phyloP scores from a whole-genome alignment of 768 basidiomycete genomes.

The Rhodotorula taiwanensis region DNA sequence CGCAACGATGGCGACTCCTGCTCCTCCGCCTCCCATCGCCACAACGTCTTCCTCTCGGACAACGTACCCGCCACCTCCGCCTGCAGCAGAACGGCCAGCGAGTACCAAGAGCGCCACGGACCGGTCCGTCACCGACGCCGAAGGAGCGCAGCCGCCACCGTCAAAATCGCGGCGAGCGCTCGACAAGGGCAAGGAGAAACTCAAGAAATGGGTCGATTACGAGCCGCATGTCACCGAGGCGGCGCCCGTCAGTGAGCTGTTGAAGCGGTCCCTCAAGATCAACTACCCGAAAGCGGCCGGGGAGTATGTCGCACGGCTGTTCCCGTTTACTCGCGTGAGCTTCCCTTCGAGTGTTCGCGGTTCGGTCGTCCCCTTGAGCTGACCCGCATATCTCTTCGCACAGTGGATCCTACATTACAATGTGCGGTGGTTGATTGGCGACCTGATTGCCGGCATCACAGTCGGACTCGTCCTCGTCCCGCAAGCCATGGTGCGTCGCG shows the following conservation, averaged over 20 bases:
- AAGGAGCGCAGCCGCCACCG: background rate
- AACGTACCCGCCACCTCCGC: too few species aligned
- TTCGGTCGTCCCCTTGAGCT: background rate
- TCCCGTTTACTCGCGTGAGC: constrained; percentile 22
- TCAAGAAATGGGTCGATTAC: constrained; percentile 11
- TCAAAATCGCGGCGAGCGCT: background rate
- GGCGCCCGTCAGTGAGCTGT: constrained; percentile 11
- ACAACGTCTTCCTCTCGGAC: too few species aligned
- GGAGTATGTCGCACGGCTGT: constrained; percentile 11
- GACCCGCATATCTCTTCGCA: background rate
- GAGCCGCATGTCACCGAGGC: constrained; percentile 28
- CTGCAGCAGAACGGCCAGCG: too few species aligned
- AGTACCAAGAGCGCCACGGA: too few species aligned
- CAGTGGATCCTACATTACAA: constrained; percentile 19
- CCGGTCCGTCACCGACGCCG: background rate
- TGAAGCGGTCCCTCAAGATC: background rate
- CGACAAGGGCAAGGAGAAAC: background rate
- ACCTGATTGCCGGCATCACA: constrained; percentile 46
- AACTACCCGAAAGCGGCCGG: background rate
- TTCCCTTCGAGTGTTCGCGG: too few species aligned
- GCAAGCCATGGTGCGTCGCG: constrained; percentile 58
- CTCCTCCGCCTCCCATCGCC: too few species aligned
- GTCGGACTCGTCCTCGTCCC: constrained; percentile 71
- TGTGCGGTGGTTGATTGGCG: constrained; percentile 32
- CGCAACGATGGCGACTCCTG: too few species aligned